phyloP scores from a whole-genome alignment of 2,329 filamentous ascomycete species.

The Diaporthe ilicicola region DNA sequence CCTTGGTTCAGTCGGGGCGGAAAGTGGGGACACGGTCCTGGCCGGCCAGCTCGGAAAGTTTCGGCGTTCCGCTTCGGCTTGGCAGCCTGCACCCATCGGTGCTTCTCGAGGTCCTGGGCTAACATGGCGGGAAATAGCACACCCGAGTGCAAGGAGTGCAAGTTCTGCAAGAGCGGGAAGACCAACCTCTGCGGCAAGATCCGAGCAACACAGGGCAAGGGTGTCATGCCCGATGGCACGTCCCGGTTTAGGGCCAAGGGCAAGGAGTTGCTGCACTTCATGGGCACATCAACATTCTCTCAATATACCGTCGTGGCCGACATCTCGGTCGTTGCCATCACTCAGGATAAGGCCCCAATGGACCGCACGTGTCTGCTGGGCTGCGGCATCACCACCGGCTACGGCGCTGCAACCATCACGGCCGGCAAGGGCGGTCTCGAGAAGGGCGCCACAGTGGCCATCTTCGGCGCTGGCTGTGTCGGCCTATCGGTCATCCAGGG shows the following conservation, averaged over 20 bases:
- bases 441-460: constrained; percentile 85
- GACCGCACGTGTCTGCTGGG: constrained; percentile 96
- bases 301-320: constrained; percentile 99
- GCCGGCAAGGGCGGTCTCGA: constrained; percentile 75
- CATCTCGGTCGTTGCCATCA: constrained; percentile 93
- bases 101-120: neutral
- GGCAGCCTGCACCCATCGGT: neutral
- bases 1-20: neutral
- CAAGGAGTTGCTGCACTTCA: constrained; percentile 96
- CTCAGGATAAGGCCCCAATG: constrained; percentile 86
- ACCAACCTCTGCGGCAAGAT: constrained; percentile 99
- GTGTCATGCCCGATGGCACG: constrained; percentile 97
- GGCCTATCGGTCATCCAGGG: constrained; percentile 96
- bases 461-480: constrained; percentile 97
- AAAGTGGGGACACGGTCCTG: constrained; percentile 12
- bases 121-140: constrained; percentile 65
- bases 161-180: constrained; percentile 99
- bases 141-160: constrained; percentile 96
- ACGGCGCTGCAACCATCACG: constrained; percentile 93
- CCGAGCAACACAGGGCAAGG: constrained; percentile 92
- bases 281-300: constrained; percentile 98
- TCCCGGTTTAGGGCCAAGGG: constrained; percentile 94
- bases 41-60: neutral
- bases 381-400: constrained; percentile 98
- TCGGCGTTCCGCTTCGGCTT: constrained; percentile 21